Evolutionary conservation across 208 protist species (phyloP), one percentile per base, ranked within the genome.

Genomic region (Crithidia thermophila): DNA sequence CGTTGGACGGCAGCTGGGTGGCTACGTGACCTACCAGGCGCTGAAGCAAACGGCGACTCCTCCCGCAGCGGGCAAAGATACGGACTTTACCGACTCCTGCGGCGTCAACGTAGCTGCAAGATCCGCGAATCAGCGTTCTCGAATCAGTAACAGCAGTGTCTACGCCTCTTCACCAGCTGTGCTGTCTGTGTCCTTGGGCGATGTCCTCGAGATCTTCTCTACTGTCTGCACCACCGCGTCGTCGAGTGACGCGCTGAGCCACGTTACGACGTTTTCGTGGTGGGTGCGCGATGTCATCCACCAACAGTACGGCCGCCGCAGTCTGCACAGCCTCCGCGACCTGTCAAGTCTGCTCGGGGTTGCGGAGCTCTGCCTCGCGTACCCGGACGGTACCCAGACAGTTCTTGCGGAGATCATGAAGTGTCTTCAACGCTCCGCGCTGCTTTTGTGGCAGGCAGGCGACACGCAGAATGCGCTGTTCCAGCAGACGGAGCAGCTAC

Each of bases 401-500:
- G 57, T 87, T 4, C 58, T 90, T 10, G 69, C 76, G 3, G 72
- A 86, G 46, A 69, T 71, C 1, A 47, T 90, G 45, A 68, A 68
- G 60, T 82, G 71, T 31, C 59, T 90, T 1, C 42, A 67, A 31
- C 69, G 70, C 40, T 71, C 69, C 33, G 46, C 73, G 3, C 21
- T 33, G 18, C 33, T 67, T 28, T 33, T 84, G 40, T 77, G 65
- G 66, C 25, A 59, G 16, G 33, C 18, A 16, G 57, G 58, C 23
- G 56, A 62, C 50, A 18, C 45, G 14, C 33, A 9, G 14, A 25
- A 20, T n/a, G 23, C 57, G 28, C 27, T 42, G 9, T 62, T n/a
- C 0, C 10, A 3, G 25, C 57, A 10, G 13, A 3, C 16, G 16
- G 42, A 10, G n/a, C n/a, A 28, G 2, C 57, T 21, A 2, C 16